Evolutionary conservation across 2,329 filamentous ascomycete genomes (phyloP), one percentile per base, ranked within the genome.

Genomic region (Alternaria tenuissima): DNA sequence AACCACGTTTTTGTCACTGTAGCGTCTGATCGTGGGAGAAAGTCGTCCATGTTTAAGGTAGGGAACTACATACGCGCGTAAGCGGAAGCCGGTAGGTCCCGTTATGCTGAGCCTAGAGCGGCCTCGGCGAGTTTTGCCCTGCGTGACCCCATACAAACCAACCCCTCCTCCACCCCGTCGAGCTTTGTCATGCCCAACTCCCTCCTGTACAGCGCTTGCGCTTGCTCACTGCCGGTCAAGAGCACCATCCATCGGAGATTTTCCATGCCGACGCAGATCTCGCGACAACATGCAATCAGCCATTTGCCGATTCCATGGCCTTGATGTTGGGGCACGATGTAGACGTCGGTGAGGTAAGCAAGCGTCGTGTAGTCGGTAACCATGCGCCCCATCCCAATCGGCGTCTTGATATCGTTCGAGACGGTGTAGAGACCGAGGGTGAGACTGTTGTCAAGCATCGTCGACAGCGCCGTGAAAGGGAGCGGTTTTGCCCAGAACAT

Each of bases 301-400:
- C 88, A 92, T 43, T 80, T 84, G 3, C 87, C 90, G 1, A 92
- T 80, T 0, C 90, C 89, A 9, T 82, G 80, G 5, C 85, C 83
- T 71, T 89, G 88, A 68, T 87, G 86, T 39, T 84, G 81, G 0
- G 85, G 81, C 3, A 87, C 74, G 22, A 92, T 81, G 74, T 89
- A 92, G 20, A 91, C 87, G 69, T 92, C 90, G 26, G 89, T 89
- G 39, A 90, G 77, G 68, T 91, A 93, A 34, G 85, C 88, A 67
- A 91, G 87, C 0, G 89, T 90, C 47, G 87, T 83, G 68, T 86
- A 85, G 76, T 93, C 91, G 8, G 90, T 93, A 52, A 92, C 80
- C n/a, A 91, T 76, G 34, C 90, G 83, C 1, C 84, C 85, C 57
- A 89, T 82, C 0, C 88, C 88, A 49, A 90, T 80, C 66, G 83